These are phyloP conservation scores for Coemansia sp. DNA, from an alignment of 192 early-diverging fungal genomes.

Conservation along the genomic window DNA sequence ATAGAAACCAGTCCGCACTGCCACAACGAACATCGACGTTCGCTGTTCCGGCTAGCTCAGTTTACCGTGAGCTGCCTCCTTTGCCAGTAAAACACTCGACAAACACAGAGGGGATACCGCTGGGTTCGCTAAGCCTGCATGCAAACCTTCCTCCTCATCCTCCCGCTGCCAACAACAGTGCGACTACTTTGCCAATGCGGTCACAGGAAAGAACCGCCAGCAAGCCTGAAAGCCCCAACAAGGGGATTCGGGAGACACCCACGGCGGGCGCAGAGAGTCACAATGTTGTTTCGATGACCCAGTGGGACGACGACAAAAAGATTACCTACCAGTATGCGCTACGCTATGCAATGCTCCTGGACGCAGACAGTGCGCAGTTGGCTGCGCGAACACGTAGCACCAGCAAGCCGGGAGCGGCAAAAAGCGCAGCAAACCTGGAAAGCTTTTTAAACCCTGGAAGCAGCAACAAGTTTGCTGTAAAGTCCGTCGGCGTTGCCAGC, in stretches of 20 bases:
- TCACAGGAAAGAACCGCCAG: neutral
- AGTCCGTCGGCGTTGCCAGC: constrained; percentile 42
- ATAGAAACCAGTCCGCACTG: neutral
- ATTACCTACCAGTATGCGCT: constrained; percentile 57
- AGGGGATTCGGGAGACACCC: neutral
- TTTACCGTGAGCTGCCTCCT: constrained; percentile 3
- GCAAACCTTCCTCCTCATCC: neutral
- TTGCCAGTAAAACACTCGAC: neutral
- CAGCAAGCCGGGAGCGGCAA: neutral
- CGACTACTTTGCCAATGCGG: neutral
- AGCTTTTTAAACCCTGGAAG: neutral
- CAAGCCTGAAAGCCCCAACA: neutral
- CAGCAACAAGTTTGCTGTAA: constrained; percentile 24
- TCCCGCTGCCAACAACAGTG: too few relatives aligned
- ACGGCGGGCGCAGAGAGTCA: neutral
- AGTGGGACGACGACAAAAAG: constrained; percentile 17
- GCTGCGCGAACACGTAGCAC: constrained; percentile 37
- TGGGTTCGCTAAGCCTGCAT: constrained; percentile 15
- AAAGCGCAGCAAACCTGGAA: neutral
- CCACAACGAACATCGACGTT: constrained; percentile 1
- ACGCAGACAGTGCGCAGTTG: constrained; percentile 47
- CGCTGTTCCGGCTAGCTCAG: neutral
- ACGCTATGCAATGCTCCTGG: constrained; percentile 53
- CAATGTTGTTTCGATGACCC: neutral
- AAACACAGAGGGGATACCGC: neutral